Conservation (phyloP, 352 stramenopile species). For the Globisporangium uncinulatum region DNA sequence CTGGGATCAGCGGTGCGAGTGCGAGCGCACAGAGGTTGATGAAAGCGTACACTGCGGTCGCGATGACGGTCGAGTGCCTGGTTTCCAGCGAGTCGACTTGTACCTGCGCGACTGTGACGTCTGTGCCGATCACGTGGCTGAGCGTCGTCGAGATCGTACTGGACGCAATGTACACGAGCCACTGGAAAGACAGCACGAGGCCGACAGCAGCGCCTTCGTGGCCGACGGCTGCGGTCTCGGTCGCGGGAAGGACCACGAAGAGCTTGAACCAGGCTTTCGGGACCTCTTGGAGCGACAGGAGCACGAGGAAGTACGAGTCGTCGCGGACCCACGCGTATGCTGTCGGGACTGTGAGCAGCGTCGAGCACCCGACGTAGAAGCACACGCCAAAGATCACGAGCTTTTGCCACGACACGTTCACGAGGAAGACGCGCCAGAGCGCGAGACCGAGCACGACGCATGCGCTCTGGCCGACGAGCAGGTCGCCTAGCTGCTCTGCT, state of each 20-base stretch:
- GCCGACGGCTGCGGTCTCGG: slow-evolving; percentile 47
- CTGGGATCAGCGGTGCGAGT: slow-evolving; percentile 23
- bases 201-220: slow-evolving; percentile 51
- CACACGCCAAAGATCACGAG: slow-evolving; percentile 23
- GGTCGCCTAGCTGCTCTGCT: slow-evolving; percentile 6
- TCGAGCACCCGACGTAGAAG: slow-evolving; percentile 22
- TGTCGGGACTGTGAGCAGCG: slow-evolving; percentile 28
- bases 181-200: slow-evolving; percentile 39
- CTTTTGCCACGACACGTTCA: slow-evolving; percentile 32
- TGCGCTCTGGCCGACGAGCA: slow-evolving; percentile 23
- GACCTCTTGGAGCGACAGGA: slow-evolving; percentile 23
- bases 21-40: slow-evolving; percentile 25
- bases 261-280: slow-evolving; percentile 34
- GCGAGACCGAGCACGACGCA: slow-evolving; percentile 28
- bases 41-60: slow-evolving; percentile 13
- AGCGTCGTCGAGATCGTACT: slow-evolving; percentile 23
- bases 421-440: slow-evolving; percentile 33
- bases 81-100: slow-evolving; percentile 20
- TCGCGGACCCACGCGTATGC: slow-evolving; percentile 25
- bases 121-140: slow-evolving; percentile 18
- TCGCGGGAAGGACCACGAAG: slow-evolving; percentile 32
- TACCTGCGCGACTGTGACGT: slow-evolving; percentile 17
- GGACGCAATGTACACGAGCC: slow-evolving; percentile 23
- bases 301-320: slow-evolving; percentile 41
- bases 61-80: slow-evolving; percentile 18